Conservation (phyloP, 129 eudicot species). For the Centaurea solstitialis region DNA sequence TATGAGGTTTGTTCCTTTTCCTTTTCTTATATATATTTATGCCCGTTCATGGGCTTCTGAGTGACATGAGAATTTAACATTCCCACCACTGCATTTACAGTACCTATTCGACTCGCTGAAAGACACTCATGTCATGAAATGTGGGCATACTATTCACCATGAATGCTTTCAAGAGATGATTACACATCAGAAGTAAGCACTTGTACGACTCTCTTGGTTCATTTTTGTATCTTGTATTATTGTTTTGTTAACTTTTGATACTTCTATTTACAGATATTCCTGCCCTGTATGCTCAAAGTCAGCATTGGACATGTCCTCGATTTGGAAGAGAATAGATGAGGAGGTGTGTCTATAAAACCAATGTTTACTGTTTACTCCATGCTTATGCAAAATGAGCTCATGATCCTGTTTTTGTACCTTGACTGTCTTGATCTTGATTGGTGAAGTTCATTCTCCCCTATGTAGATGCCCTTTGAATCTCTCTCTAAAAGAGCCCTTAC, state of each 20-base stretch:
- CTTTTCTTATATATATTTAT: not conserved
- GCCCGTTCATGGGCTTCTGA: not conserved
- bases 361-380: not conserved
- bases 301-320: conserved; percentile 77
- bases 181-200: conserved; percentile 75
- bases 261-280: conserved; percentile 51
- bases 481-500: not conserved
- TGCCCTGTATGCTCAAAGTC: conserved; percentile 97
- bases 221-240: not conserved
- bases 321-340: conserved; percentile 84
- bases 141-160: conserved; percentile 97
- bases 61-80: not conserved
- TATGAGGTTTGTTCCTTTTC: conserved; percentile 62
- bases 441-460: not conserved
- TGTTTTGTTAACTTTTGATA: not conserved
- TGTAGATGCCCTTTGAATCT: not conserved
- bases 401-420: not conserved
- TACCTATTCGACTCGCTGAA: conserved; percentile 91
- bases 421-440: not conserved
- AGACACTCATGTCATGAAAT: conserved; percentile 87
- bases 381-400: not conserved
- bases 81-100: conserved; percentile 36
- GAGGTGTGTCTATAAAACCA: conserved; percentile 57
- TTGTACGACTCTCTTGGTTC: not conserved
- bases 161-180: conserved; percentile 88